Evolutionary conservation across 108 stramenopile genomes (phyloP).

Genomic region (Hondaea fermentalgiana): DNA sequence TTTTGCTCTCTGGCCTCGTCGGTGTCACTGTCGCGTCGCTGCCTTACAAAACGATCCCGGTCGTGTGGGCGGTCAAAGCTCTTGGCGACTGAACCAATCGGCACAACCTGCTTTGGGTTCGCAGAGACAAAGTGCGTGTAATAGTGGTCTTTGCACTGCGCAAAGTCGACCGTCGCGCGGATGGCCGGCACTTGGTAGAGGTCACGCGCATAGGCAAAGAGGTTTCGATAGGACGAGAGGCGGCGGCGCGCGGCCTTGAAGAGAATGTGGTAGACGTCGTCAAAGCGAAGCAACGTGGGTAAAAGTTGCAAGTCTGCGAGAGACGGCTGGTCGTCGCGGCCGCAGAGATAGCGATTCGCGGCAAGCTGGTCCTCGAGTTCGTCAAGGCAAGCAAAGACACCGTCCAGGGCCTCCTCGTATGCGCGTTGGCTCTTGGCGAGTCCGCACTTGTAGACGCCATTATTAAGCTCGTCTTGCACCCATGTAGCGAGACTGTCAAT

Average conservation of each 20-base stretch:
- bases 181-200: slow-evolving; percentile 82
- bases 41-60: background rate
- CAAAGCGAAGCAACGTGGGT: slow-evolving; percentile 84
- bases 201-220: slow-evolving; percentile 83
- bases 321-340: slow-evolving; percentile 60
- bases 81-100: background rate
- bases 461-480: slow-evolving; percentile 81
- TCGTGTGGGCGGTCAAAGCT: background rate
- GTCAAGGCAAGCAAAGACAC: slow-evolving; percentile 79
- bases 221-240: slow-evolving; percentile 65
- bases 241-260: slow-evolving; percentile 80
- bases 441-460: slow-evolving; percentile 93
- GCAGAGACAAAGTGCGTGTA: background rate
- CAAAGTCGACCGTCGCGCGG: slow-evolving; percentile 73
- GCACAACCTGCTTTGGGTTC: background rate
- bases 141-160: slow-evolving; percentile 90
- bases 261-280: slow-evolving; percentile 79
- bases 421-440: slow-evolving; percentile 83
- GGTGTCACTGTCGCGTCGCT: background rate
- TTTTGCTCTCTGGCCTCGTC: background rate
- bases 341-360: slow-evolving; percentile 64
- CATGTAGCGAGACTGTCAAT: slow-evolving; percentile 71
- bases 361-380: slow-evolving; percentile 61
- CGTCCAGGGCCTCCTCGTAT: slow-evolving; percentile 77
- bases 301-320: slow-evolving; percentile 88